A percentile compares a stretch with the other conserved stretches of the same genome.
These are phyloP conservation scores for Strigomonas culicis DNA, from an alignment of 208 protist genomes.

Conservation along the genomic window DNA sequence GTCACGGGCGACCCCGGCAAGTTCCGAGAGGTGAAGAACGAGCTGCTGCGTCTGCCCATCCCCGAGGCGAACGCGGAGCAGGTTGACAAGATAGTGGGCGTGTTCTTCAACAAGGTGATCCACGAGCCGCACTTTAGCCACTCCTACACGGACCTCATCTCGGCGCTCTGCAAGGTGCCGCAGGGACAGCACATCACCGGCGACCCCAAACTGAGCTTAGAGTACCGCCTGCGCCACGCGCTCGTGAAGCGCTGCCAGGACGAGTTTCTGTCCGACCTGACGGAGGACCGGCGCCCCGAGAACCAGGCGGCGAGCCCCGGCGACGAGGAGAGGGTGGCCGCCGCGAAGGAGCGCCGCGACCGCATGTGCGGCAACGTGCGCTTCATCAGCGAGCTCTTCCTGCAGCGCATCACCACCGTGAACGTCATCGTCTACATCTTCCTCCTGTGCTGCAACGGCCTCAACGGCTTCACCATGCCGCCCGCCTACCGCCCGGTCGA, in stretches of 20 bases:
- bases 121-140: slow-evolving; percentile 68
- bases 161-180: slow-evolving; percentile 47
- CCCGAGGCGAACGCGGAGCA: slow-evolving; percentile 68
- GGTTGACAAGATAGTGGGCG: slow-evolving; percentile 62
- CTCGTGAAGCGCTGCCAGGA: slow-evolving; percentile 64
- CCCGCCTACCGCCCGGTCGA: slow-evolving; percentile 63
- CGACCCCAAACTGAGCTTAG: slow-evolving; percentile 53
- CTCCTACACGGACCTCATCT: slow-evolving; percentile 71
- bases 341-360: slow-evolving; percentile 52
- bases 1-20: slow-evolving; percentile 73
- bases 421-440: slow-evolving; percentile 64
- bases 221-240: slow-evolving; percentile 65
- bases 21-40: slow-evolving; percentile 82
- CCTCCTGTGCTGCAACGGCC: slow-evolving; percentile 39
- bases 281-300: slow-evolving; percentile 9
- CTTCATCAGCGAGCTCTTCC: slow-evolving; percentile 77
- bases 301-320: slow-evolving; percentile 5
- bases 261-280: slow-evolving; percentile 46
- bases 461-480: slow-evolving; percentile 37
- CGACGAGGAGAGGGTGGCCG: slow-evolving; percentile 19
- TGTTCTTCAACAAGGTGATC: slow-evolving; percentile 83
- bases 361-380: slow-evolving; percentile 65
- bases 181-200: slow-evolving; percentile 53
- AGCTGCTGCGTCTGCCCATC: slow-evolving; percentile 77
- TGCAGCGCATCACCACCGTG: slow-evolving; percentile 54